Evolutionary conservation across 371 early-diverging fungal species (phyloP).

Genomic region (Smittium culicis): DNA sequence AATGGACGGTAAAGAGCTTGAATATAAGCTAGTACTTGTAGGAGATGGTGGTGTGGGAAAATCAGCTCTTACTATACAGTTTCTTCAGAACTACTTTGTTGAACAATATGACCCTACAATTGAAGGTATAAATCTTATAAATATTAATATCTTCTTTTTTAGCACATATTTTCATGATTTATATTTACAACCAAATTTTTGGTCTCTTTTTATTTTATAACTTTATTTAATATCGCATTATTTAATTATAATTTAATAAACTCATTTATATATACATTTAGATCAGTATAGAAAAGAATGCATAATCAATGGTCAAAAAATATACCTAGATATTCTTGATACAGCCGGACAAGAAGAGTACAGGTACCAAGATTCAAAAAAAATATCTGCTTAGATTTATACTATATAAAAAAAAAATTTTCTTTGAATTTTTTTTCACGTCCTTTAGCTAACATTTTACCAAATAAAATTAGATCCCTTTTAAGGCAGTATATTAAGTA

Average conservation of each 20-base stretch:
- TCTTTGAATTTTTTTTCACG: neutral
- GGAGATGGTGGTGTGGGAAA: constrained; percentile 50
- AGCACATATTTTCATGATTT: neutral
- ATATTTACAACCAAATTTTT: no score
- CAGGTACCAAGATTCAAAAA: constrained; percentile 37
- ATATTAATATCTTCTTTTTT: neutral
- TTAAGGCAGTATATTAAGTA: constrained; percentile 70
- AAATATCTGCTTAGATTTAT: no score
- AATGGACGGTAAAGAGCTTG: constrained; percentile 6
- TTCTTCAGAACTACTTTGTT: constrained; percentile 77
- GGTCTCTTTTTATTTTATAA: no score
- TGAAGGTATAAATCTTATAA: constrained; percentile 40
- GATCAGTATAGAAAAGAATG: constrained; percentile 86
- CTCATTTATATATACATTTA: no score
- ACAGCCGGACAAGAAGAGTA: constrained; percentile 92
- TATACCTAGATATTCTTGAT: constrained; percentile 78
- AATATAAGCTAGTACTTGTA: constrained; percentile 32
- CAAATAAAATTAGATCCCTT: constrained; percentile 36
- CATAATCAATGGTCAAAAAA: constrained; percentile 64
- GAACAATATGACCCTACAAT: constrained; percentile 92
- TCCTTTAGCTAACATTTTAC: neutral
- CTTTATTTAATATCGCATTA: no score
- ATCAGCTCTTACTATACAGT: constrained; percentile 80
- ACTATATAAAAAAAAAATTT: no score
- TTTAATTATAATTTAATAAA: neutral